Evolutionary conservation across 768 basidiomycete species (phyloP), one percentile per base, ranked within the genome.

Genomic region (Podaxis carcinomalis): DNA sequence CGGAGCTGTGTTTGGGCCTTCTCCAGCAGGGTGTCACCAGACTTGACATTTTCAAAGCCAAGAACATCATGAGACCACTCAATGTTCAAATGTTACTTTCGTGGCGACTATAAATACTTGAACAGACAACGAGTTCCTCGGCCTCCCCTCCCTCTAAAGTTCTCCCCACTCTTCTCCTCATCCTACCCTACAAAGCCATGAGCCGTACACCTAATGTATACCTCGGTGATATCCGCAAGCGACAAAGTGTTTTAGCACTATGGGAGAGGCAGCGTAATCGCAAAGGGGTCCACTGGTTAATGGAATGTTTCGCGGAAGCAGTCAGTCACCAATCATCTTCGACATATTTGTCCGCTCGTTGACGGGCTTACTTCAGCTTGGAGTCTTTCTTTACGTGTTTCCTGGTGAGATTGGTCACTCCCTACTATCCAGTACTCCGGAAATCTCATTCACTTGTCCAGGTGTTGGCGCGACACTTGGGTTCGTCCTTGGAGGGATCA

Each of bases 301-400:
- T 81, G 11, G 84, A 90, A 68, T 77, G 82, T 64, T 73, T 88
- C 42, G 87, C 86, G 7, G 89, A 90, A 70, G 72, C 76, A 65
- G 86, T 88, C 68, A 68, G 71, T 68, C 5, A 10, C 51, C 4
- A 6, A 9, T 1, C 35, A 57, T 14, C 39, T 21, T 32, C n/a
- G 2, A 54, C 19, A 19, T 52, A 6, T 37, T 46, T 23, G 42
- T 50, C 36, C 0, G n/a, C 13, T 19, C 66, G 61, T 61, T 62
- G 56, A 52, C 51, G 36, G 14, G 11, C 21, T 19, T 59, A 19
- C 56, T 36, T 16, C 62, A 87, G 85, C 56, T 84, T 39, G 87
- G 86, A 11, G 84, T 83, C 14, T 87, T 86, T 69, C 72, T 89
- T 62, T 88, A 85, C 66, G 78, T 79, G 25, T 84, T 81, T 60